Conservation (phyloP, 176 grass and related monocot species). For the Zoysia pacifica region DNA sequence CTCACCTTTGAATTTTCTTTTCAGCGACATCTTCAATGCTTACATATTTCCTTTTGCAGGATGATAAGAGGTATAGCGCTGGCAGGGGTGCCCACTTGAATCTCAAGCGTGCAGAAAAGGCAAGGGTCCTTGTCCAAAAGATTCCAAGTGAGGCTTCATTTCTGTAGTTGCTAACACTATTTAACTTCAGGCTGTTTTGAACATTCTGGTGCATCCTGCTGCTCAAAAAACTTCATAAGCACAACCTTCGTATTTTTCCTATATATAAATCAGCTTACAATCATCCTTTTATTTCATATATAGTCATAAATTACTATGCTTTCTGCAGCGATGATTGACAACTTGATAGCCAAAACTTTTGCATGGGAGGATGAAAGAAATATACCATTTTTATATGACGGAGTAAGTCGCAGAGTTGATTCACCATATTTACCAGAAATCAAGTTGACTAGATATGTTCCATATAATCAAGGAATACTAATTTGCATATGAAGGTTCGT, state of each 20-base stretch:
- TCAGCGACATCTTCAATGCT: slow-evolving; percentile 29
- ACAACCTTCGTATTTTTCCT: not conserved
- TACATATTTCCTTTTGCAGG: slow-evolving; percentile 46
- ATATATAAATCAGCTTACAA: slow-evolving; percentile 1
- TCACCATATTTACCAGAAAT: slow-evolving; percentile 15
- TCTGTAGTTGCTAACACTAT: slow-evolving; percentile 19
- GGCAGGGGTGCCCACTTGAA: slow-evolving; percentile 89
- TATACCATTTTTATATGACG: slow-evolving; percentile 81
- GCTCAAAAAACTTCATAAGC: not conserved
- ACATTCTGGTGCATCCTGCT: slow-evolving; percentile 7
- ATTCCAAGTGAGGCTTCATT: slow-evolving; percentile 71
- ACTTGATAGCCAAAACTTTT: slow-evolving; percentile 81
- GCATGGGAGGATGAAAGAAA: slow-evolving; percentile 80
- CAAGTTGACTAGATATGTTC: slow-evolving; percentile 3
- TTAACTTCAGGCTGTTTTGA: not conserved
- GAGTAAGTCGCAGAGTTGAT: slow-evolving; percentile 52
- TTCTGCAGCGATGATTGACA: slow-evolving; percentile 77
- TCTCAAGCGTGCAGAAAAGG: slow-evolving; percentile 93
- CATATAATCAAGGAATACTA: slow-evolving; percentile 24
- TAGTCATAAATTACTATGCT: slow-evolving; percentile 11
- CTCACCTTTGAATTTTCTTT: slow-evolving; percentile 1
- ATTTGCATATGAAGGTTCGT: slow-evolving; percentile 61
- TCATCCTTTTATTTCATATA: slow-evolving; percentile 3
- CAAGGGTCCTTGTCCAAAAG: slow-evolving; percentile 75
- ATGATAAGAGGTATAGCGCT: slow-evolving; percentile 79